Base-by-base conservation (phyloP, 2,329 filamentous ascomycete species). In the Colletotrichum sansevieriae region DNA sequence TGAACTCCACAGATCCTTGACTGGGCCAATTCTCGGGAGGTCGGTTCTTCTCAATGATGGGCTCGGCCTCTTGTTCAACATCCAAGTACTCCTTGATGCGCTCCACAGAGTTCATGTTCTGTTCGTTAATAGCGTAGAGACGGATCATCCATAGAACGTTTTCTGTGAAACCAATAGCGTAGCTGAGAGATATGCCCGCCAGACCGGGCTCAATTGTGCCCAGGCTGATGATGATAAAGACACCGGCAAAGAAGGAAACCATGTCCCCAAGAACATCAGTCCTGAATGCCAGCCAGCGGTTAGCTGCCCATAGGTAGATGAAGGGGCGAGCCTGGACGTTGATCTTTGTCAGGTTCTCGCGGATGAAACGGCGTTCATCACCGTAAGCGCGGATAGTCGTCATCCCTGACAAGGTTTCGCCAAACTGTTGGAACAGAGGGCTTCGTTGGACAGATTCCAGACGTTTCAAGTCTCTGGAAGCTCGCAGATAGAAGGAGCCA, bases 101-200 rank as follows among this genome's bases (percentile, higher is more conserved):
- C 81, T 99, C 96, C 56, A 98, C 95, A 3, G 95, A 95, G 81
- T 99, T 99, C 96, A 99, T 98, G 81, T 98, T 98, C 80, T 99
- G 96, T 81, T 99, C 96, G 75, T 98, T 98, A 76, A 93, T 90
- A 0, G 95, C 92, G 78, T 99, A 99, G 13, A 98, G 86, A 54
- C 96, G 91, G 35, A 99, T 95, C 63, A 98, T 90, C 96, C 96
- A 99, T 18, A 99, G 83, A 7, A 99, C 92, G 73, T 97, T 98
- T 79, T 99, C 96, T 0, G 95, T 97, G 76, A 99, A 99, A 1
- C 93, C 95, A 73, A 99, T 93, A 15, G 96, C 96, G 76, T 99
- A 99, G 58, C 94, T 97, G 75, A 99, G 84, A 5, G 96, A 97
- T 71, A 99, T 88, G 83, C 96, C 96, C 37, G 95, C 96, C 56